A percentile compares a stretch with the other conserved stretches of the same genome.
Conservation (phyloP, 1,284 basidiomycete genomes). For the Lentinula novae-zelandiae region DNA sequence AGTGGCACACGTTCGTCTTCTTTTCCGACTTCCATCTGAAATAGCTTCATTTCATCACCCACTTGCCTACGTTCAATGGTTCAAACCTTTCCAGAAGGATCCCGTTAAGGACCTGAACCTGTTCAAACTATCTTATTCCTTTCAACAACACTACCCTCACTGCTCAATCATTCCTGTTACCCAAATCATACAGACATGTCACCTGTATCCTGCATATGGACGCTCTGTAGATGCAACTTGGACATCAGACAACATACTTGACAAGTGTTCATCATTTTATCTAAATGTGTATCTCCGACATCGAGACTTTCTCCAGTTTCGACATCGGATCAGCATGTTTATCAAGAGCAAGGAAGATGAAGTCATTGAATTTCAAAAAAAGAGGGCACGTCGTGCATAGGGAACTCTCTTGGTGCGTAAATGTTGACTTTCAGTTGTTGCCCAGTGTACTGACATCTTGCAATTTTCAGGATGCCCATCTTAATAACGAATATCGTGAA, state of each 20-base stretch:
- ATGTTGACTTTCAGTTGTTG: too few species aligned
- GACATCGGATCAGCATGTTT: too few species aligned
- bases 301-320: neutral
- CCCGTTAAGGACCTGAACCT: constrained; percentile 10
- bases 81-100: constrained; percentile 13
- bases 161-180: constrained; percentile 10
- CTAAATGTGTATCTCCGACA: neutral
- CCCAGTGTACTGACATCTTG: too few species aligned
- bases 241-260: constrained; percentile 1
- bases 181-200: constrained; percentile 10
- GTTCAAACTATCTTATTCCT: constrained; percentile 9
- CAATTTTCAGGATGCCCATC: too few species aligned
- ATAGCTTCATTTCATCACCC: neutral
- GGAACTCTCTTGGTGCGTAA: too few species aligned
- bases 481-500: too few species aligned
- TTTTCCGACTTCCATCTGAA: too few species aligned
- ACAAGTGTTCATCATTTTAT: neutral
- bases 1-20: too few species aligned
- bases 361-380: too few species aligned
- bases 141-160: neutral
- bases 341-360: too few species aligned
- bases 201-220: constrained; percentile 11
- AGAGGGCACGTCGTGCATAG: too few species aligned
- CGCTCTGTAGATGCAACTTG: neutral
- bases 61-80: constrained; percentile 16